Conservation (phyloP, 1,284 basidiomycete genomes). For the Ceratobasidium sp. region DNA sequence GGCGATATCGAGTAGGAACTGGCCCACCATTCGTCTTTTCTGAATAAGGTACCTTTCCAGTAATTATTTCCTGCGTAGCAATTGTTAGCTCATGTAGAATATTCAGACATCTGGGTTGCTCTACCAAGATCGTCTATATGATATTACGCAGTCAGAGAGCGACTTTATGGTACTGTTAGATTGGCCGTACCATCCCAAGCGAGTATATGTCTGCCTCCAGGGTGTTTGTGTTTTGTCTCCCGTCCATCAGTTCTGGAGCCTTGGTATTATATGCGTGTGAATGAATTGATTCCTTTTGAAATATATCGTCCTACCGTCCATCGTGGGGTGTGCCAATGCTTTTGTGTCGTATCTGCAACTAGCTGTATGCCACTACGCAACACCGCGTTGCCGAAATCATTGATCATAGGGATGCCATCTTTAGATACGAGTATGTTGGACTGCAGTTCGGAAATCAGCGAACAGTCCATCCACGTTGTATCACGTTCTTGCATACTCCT, state of each 20-base stretch:
- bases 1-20: no score
- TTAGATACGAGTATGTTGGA: background rate
- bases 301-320: background rate
- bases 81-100: no score
- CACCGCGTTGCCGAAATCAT: no score
- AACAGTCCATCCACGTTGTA: background rate
- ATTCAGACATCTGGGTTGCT: background rate
- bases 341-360: background rate
- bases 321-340: background rate
- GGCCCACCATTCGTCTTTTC: background rate
- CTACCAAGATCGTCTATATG: background rate
- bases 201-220: background rate
- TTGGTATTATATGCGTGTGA: background rate
- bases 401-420: background rate
- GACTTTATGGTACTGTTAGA: no score
- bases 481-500: background rate
- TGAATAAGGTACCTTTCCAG: background rate
- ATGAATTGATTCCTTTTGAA: background rate
- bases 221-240: background rate
- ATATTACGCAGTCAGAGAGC: background rate
- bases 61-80: background rate
- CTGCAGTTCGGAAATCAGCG: background rate
- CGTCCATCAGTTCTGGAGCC: background rate
- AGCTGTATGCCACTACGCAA: background rate
- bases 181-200: slow-evolving; percentile 2